Percentiles rank a stretch among this genome's conserved stretches.
Conservation (phyloP, 768 basidiomycete species). For the Auriculariales sp. region DNA sequence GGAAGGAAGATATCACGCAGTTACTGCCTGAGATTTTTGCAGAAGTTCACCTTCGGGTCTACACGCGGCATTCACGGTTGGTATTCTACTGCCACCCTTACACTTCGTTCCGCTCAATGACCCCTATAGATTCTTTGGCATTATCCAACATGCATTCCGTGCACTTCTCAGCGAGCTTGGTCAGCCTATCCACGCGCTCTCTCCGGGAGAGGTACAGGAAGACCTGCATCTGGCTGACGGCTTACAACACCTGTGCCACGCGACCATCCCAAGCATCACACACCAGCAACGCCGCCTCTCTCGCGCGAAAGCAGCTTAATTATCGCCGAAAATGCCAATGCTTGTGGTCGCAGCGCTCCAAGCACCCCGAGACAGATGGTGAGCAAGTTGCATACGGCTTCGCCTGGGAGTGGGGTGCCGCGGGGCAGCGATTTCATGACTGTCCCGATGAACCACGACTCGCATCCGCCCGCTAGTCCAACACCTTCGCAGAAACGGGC, state of each 20-base stretch:
- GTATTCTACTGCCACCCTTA: constrained; percentile 6
- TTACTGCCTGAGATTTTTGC: constrained; percentile 52
- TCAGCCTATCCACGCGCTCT: neutral
- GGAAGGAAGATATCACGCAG: constrained; percentile 44
- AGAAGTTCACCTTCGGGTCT: constrained; percentile 56
- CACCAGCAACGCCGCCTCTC: neutral
- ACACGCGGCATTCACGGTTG: constrained; percentile 42
- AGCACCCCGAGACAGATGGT: too few relatives aligned
- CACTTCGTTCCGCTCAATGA: neutral
- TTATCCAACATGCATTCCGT: constrained; percentile 59
- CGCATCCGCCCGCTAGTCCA: too few relatives aligned
- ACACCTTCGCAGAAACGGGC: too few relatives aligned
- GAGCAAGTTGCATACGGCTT: too few relatives aligned
- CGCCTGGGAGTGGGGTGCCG: too few relatives aligned
- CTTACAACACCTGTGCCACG: too few relatives aligned
- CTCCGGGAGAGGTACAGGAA: neutral
- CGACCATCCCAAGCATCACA: too few relatives aligned
- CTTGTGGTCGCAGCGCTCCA: too few relatives aligned
- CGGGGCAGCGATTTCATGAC: too few relatives aligned
- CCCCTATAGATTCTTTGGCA: constrained; percentile 30
- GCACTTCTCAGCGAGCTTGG: constrained; percentile 15
- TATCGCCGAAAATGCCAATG: too few relatives aligned
- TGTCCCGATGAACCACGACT: too few relatives aligned
- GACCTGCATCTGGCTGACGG: neutral
- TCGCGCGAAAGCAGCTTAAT: neutral